Base-by-base conservation (phyloP, 108 stramenopile species). In the Cyclostephanos tholiformis region DNA sequence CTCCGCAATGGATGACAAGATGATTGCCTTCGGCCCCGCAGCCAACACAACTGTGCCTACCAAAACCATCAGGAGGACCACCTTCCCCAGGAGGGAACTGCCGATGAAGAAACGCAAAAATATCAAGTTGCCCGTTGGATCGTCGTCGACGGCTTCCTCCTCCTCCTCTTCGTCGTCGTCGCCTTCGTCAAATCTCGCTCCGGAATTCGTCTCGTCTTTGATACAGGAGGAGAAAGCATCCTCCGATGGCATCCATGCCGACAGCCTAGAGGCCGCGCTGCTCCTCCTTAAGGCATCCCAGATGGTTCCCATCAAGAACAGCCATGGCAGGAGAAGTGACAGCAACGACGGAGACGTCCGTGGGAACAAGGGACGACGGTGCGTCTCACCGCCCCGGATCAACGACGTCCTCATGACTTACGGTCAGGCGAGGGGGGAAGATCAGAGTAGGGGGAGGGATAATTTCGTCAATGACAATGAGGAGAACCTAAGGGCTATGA, bases 401-500 rank as follows among this genome's bases (percentile, higher is more conserved):
- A 78, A 78, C 65, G 77, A 78, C 53, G 77, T 78, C 30, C 65
- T 78, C 56, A 52, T 78, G 35, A 65, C 30, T 43, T 27, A 6
- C 1, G 65, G 74, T 8, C 41, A 41, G 41, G 9, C 41, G 41
- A 41, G 41, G 27, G 29, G 56, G 56, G 56, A 57, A 26, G 56
- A 13, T 1, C 10, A 29, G 56, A 10, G 27, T 8, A 12, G 29
- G 11, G 26, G 27, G 27, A 12, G 27, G 56, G 56, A 55, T 14
- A 50, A 29, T 4, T 27, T 36, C 41, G 41, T 9, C 41, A 10
- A 41, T 12, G 41, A 41, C 41, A 12, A 41, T 26, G 25, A 53
- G 4, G 23, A 53, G 25, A 10, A 53, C 8, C 6, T 6, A 8
- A 25, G 23, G 52, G 38, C 60, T 23, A 5, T 41, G 0, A 55